Evolutionary conservation across 2,329 filamentous ascomycete species (phyloP), one percentile per base, ranked within the genome.

Genomic region (Orbilia blumenaviensis): DNA sequence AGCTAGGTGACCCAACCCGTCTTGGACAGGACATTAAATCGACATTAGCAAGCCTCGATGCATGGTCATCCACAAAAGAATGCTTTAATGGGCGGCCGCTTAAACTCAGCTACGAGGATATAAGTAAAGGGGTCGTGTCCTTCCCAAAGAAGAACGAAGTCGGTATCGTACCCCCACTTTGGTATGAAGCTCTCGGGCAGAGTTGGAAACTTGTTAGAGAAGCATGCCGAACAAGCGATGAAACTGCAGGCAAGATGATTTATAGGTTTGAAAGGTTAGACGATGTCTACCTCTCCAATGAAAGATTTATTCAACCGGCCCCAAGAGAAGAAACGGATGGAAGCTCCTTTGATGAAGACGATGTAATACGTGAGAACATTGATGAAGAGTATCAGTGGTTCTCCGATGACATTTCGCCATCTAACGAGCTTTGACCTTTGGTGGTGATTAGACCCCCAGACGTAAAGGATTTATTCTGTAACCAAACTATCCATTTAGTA

Each of bases 121-220:
- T 23, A 2, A 58, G 38, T 16, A 75, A 64, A 21, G 71, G 71
- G 2, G 29, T 50, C 1, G 54, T 62, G 32, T 68, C 54, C 21
- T 75, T 75, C n/a, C 54, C 54, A 4, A 66, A 56, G n/a, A 1
- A 63, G 18, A 48, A 2, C n/a, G 16, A 48, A n/a, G 32, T 54
- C 8, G 71, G 18, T n/a, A 8, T 18, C 10, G 25, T 75, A 41
- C 71, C 71, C 12, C 62, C 56, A 2, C 42, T 75, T n/a, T 75
- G 71, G 71, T 75, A 63, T 42, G 71, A 75, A 25, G 14, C 21
- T 1, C 27, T 75, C 14, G 29, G 67, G 8, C 71, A 75, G 21
- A 75, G 62, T 3, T 75, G 71, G 71, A 52, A 62, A 7, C 54
- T 75, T 3, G 25, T 10, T 1, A 66, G 56, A 3, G 9, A 10